Evolutionary conservation across 768 basidiomycete species (phyloP), one percentile per base, ranked within the genome.

Genomic region (Mrakia gelida): DNA sequence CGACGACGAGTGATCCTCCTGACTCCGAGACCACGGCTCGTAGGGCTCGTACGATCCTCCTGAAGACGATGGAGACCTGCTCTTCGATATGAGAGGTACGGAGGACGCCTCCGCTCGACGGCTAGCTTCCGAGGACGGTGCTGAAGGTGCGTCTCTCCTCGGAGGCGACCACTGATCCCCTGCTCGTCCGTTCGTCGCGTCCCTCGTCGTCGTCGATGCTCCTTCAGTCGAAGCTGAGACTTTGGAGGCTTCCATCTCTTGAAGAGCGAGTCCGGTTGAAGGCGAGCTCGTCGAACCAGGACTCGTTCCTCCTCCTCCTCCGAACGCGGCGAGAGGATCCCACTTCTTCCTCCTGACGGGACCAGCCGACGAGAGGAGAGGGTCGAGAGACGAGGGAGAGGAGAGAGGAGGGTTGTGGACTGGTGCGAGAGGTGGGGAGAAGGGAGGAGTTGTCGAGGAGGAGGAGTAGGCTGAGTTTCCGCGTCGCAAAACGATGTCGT

Each of bases 311-410:
- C 30, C 59, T 21, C 34, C 49, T 52, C 38, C 73, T 32, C 59
- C 73, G 41, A 74, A 74, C 23, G 73, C 73, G 9, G 73, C 73
- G 26, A 63, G 61, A 54, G 73, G 73, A 34, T 54, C 52, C 59
- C 59, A 74, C 73, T 74, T 74, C 38, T 62, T 62, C 26, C 73
- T 23, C 61, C 21, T 62, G 18, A 74, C 38, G 0, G 73, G 73
- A 18, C 34, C 30, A 13, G 71, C 41, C 13, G 56, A 21, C 0
- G 41, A n/a, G 34, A 74, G 73, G 7, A 38, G 49, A 8, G 41
- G 26, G 26, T 41, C 73, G 23, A 63, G 6, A 4, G 61, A 61
- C 1, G 49, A 52, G 16, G 32, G 5, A 32, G 38, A 5, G 32
- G 32, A 13, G 59, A 34, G 54, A 3, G 3, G 72, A n/a, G 26